Base-by-base conservation (phyloP, 331 rosid genomes). In the Rhamnella rubrinervis region DNA sequence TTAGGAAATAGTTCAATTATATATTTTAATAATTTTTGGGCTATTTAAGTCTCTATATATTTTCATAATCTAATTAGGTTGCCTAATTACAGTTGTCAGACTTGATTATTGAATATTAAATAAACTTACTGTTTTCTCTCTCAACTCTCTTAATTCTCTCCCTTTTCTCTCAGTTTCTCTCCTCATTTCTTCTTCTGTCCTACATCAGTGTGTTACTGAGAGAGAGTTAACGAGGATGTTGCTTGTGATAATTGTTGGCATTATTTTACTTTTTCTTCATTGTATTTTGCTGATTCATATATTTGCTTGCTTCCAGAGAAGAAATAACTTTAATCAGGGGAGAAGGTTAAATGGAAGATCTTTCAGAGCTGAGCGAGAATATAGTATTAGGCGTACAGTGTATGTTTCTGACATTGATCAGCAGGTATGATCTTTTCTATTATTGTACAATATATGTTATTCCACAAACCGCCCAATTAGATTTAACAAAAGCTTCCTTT, bases 331-430 rank as follows among this genome's bases (percentile, higher is more conserved):
- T 77, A 88, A 66, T 79, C 97, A 83, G 71, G 96, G 97, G 74
- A 88, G 84, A 84, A 90, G 97, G 85, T 39, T 82, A 75, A 88
- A 84, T 70, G 95, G 92, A 71, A 81, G 96, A 77, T 68, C 89
- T 28, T 75, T 80, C 53, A 92, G 89, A 83, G 96, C 96, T 79
- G 96, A 92, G 65, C 80, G 91, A 71, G 98, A 90, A 73, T 91
- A 84, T 71, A 90, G 97, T 68, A 62, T 90, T 77, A 80, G 90
- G 68, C 83, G 98, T 82, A 92, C 98, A 0, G 93, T 92, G 19
- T 92, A 92, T 83, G 98, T 92, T 65, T 92, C 98, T 79, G 97
- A 92, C 77, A 88, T 92, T 55, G 97, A 92, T 84, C 96, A 90
- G 81, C 96, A 90, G 78, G 98, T 92, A 77, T 81, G 88, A 40